A percentile compares a stretch with the other conserved stretches of the same genome.
Conservation (phyloP, 2,329 filamentous ascomycete genomes). For the Emergomyces orientalis region DNA sequence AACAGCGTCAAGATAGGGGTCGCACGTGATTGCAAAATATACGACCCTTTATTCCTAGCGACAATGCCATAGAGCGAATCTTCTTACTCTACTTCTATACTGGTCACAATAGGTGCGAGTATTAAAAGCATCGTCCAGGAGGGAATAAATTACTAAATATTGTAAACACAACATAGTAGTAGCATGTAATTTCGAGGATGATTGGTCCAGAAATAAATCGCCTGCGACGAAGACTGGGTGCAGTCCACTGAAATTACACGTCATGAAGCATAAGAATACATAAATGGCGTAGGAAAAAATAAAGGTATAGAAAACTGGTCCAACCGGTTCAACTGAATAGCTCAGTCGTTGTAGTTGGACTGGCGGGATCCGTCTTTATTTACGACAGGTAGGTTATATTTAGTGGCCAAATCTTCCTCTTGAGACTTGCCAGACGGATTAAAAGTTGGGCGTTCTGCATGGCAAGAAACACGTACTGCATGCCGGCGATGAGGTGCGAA, state of each 20-base stretch:
- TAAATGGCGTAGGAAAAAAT: neutral
- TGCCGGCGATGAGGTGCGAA: slow-evolving; percentile 50
- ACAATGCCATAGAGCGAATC: neutral
- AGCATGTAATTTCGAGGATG: neutral
- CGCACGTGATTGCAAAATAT: neutral
- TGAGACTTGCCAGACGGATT: slow-evolving; percentile 41
- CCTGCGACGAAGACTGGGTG: neutral
- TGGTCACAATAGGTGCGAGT: neutral
- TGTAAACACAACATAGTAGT: neutral
- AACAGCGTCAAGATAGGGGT: neutral
- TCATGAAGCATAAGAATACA: neutral
- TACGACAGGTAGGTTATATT: slow-evolving; percentile 42
- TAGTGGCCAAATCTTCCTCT: slow-evolving; percentile 44
- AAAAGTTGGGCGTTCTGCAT: slow-evolving; percentile 41
- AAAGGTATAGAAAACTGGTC: neutral
- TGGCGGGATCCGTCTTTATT: slow-evolving; percentile 49
- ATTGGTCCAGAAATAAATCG: neutral
- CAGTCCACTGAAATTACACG: neutral
- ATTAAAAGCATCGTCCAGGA: neutral
- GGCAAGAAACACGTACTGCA: slow-evolving; percentile 42
- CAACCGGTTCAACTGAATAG: neutral
- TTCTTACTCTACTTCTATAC: neutral
- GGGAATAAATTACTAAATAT: neutral
- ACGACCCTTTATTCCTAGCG: too few relatives aligned
- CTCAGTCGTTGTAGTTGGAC: slow-evolving; percentile 50